phyloP scores from a whole-genome alignment of 2,329 filamentous ascomycete species.

The Epicoccum nigrum region DNA sequence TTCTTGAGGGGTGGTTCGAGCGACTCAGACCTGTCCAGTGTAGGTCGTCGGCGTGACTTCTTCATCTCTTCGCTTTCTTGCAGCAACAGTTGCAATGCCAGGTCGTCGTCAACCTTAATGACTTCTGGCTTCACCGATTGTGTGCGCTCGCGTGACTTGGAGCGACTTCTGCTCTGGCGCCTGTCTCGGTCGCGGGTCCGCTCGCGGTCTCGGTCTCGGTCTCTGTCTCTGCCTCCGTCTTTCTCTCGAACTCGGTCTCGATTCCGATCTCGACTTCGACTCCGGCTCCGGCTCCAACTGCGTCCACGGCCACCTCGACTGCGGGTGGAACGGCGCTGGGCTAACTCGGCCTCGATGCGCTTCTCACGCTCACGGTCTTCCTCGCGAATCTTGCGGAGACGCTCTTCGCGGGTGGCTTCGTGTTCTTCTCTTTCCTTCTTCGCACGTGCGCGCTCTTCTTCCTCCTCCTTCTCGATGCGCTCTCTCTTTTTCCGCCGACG shows the following conservation, averaged over 20 bases:
- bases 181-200: constrained; percentile 33
- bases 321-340: constrained; percentile 55
- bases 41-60: constrained; percentile 44
- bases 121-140: constrained; percentile 39
- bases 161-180: constrained; percentile 28
- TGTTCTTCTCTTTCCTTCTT: constrained; percentile 51
- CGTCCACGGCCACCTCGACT: constrained; percentile 37
- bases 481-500: constrained; percentile 40
- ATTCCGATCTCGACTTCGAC: constrained; percentile 29
- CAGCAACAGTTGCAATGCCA: constrained; percentile 43
- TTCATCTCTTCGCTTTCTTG: constrained; percentile 48
- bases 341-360: constrained; percentile 57
- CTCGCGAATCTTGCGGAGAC: constrained; percentile 49
- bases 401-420: constrained; percentile 53
- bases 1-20: constrained; percentile 48
- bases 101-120: constrained; percentile 48
- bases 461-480: constrained; percentile 50
- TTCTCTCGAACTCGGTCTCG: constrained; percentile 29
- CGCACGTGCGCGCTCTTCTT: constrained; percentile 56
- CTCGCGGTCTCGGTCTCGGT: constrained; percentile 35
- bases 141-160: constrained; percentile 31
- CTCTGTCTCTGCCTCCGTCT: constrained; percentile 31
- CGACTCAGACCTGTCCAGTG: constrained; percentile 47
- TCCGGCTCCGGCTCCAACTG: constrained; percentile 34
- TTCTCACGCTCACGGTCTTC: constrained; percentile 44